phyloP scores from a whole-genome alignment of 352 stramenopile genomes.

The Globisporangium alternatum region DNA sequence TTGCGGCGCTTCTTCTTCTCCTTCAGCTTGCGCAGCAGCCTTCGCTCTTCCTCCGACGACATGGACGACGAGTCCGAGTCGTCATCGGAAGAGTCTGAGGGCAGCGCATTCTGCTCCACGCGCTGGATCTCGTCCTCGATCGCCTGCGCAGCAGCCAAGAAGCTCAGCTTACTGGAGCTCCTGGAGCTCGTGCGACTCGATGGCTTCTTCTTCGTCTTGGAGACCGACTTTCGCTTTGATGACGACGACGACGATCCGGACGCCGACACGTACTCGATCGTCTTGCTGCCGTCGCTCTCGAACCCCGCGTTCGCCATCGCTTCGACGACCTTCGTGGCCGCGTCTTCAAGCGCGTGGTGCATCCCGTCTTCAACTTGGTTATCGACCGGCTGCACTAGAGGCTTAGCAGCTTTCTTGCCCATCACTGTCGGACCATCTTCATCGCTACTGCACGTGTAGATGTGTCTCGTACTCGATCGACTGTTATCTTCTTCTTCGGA shows the following conservation, averaged over 20 bases:
- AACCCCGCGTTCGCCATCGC: conserved; percentile 1
- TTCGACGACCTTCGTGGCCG: conserved; percentile 7
- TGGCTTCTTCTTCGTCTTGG: conserved; percentile 4
- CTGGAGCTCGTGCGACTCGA: conserved; percentile 19
- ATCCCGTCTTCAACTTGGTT: conserved; percentile 1
- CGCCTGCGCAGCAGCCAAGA: background rate
- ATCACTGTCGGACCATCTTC: background rate
- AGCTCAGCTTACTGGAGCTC: conserved; percentile 3
- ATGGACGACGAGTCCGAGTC: conserved; percentile 12
- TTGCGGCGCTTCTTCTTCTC: conserved; percentile 24
- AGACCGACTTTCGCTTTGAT: background rate
- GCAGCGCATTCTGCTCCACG: conserved; percentile 36
- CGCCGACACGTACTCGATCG: conserved; percentile 20
- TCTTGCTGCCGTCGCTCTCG: conserved; percentile 13
- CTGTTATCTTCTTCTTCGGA: conserved; percentile 15
- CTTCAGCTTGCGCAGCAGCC: conserved; percentile 19
- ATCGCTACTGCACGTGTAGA: conserved; percentile 2
- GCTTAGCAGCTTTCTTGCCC: background rate
- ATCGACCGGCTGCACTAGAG: background rate
- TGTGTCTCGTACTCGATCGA: conserved; percentile 1
- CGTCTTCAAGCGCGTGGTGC: conserved; percentile 16
- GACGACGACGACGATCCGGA: background rate
- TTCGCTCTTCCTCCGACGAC: conserved; percentile 19
- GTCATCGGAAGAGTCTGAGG: conserved; percentile 26
- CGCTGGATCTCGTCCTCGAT: conserved; percentile 15